Conservation (phyloP, 768 basidiomycete species). For the Hygrocybe punicea region DNA sequence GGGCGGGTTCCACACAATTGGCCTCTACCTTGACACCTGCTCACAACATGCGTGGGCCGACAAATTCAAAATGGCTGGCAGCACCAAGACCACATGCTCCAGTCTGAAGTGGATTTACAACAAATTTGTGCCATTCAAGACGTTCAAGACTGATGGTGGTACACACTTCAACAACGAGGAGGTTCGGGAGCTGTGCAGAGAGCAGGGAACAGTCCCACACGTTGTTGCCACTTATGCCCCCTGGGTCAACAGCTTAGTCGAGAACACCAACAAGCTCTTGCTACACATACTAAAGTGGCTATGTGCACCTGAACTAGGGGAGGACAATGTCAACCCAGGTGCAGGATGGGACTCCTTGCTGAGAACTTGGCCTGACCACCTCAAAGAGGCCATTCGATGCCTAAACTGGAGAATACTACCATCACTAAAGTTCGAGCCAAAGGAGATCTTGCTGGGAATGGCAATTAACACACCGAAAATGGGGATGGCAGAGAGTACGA, state of each 20-base stretch:
- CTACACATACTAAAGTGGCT: conserved; percentile 25
- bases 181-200: conserved; percentile 25
- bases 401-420: neutral
- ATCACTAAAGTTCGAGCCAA: neutral
- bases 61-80: conserved; percentile 22
- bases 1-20: neutral
- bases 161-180: conserved; percentile 36
- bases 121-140: conserved; percentile 22
- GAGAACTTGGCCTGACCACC: conserved; percentile 22
- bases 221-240: conserved; percentile 34
- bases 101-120: conserved; percentile 20
- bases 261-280: conserved; percentile 33
- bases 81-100: conserved; percentile 20
- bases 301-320: conserved; percentile 32
- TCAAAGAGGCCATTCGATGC: conserved; percentile 20
- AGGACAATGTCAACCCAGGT: conserved; percentile 17
- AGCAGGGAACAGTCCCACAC: neutral
- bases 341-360: conserved; percentile 14
- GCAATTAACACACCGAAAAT: neutral
- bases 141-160: conserved; percentile 39
- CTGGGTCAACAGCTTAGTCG: conserved; percentile 40
- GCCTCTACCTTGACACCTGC: neutral
- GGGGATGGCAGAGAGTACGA: neutral
- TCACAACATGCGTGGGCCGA: neutral
- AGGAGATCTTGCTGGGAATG: neutral